A percentile compares a stretch with the other conserved stretches of the same genome.
Conservation (phyloP, 2,329 filamentous ascomycete genomes). For the Aureobasidium pullulans region DNA sequence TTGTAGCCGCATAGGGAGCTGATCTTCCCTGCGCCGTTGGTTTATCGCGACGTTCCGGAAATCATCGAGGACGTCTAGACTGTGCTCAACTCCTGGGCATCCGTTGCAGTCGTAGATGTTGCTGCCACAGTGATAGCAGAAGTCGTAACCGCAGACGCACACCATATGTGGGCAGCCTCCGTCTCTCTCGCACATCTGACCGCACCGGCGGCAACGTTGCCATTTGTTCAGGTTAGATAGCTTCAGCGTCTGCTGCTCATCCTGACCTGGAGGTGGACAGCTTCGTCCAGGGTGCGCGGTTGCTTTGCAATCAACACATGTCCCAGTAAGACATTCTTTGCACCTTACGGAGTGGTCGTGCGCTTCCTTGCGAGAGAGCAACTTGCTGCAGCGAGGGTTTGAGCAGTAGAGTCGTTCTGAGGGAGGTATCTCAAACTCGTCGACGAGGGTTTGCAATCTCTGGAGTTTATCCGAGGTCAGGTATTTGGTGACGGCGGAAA, state of each 20-base stretch:
- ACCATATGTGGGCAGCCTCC: neutral
- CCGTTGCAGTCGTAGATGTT: neutral
- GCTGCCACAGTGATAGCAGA: neutral
- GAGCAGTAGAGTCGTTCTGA: neutral
- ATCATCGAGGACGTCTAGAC: too few relatives aligned
- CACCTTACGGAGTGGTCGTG: neutral
- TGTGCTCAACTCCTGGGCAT: neutral
- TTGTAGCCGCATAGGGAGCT: too few relatives aligned
- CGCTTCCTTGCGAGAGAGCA: neutral
- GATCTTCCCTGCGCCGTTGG: too few relatives aligned
- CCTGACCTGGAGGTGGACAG: neutral
- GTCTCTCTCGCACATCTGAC: neutral
- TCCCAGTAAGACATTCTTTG: neutral
- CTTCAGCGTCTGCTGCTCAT: neutral
- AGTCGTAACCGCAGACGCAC: neutral
- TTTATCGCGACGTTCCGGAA: neutral
- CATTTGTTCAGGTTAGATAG: neutral
- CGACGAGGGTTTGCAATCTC: neutral
- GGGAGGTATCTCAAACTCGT: neutral
- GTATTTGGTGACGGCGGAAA: neutral
- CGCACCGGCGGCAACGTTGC: neutral
- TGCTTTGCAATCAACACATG: neutral
- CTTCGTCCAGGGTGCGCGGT: neutral
- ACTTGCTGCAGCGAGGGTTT: neutral
- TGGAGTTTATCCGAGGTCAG: neutral